Base-by-base conservation (phyloP, 140 eudicot species). In the Cichorium intybus region DNA sequence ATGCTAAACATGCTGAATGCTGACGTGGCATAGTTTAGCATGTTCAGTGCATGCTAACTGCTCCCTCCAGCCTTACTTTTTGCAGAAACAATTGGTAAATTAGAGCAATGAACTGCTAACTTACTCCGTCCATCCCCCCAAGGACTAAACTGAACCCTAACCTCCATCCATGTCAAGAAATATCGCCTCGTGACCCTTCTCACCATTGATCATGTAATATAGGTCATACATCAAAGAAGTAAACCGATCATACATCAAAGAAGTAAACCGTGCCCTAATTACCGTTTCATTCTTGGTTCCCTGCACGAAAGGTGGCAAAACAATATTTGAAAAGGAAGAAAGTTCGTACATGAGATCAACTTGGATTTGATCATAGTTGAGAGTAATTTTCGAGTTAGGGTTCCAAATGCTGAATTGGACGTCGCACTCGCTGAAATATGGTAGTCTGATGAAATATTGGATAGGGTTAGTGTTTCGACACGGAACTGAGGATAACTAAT, bases 121-220 rank as follows among this genome's bases (percentile, higher is more conserved):
- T 28, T 28, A 76, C 92, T 69, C 55, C 80, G 52, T 66, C 85
- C 50, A 2, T 82, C 76, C 50, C 82, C 50, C 88, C 88, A 82
- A 23, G 69, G 67, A 18, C 80, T 70, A 2, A 81, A 81, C 54
- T 47, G 63, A 6, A 82, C 71, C 62, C 61, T 62, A 12, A 74
- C 79, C 11, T 56, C 10, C 77, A 82, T 22, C 68, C 71, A 56
- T 62, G 75, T 57, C 41, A 45, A 56, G 60, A 78, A 82, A 0
- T 21, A 78, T 81, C 34, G 35, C 71, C 46, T 79, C 84, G 4
- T 64, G 41, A 3, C 11, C 53, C 62, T 73, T 70, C 10, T 82
- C 73, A 1, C 39, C 35, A 22, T 68, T 74, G 1, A 82, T 77
- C 31, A 56, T 73, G 12, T 69, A 64, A n/a, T n/a, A n/a, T n/a